A percentile compares a stretch with the other conserved stretches of the same genome.
Evolutionary conservation across 441 rosid species (phyloP).

Genomic region (Eruca vesicaria): DNA sequence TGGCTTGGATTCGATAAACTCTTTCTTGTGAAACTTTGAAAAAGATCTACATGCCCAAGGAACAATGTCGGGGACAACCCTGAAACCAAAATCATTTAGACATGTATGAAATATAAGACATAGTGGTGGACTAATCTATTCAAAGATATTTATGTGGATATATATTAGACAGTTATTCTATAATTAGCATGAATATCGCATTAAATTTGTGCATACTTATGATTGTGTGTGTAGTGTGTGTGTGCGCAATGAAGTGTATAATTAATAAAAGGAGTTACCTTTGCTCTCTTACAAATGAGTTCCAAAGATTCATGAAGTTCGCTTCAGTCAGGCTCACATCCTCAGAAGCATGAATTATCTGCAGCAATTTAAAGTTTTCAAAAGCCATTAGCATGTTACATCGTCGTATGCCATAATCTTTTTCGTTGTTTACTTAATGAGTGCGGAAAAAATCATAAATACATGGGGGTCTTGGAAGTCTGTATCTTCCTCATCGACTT

Average conservation of each 20-base stretch:
- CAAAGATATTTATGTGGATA: neutral
- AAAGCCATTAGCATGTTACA: constrained; percentile 15
- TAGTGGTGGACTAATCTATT: neutral
- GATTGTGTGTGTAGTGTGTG: neutral
- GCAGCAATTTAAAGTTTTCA: constrained; percentile 26
- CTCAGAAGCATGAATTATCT: constrained; percentile 95
- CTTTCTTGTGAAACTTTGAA: constrained; percentile 63
- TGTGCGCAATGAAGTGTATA: neutral
- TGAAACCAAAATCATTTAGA: constrained; percentile 31
- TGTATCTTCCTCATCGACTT: constrained; percentile 85
- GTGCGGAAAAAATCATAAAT: constrained; percentile 20
- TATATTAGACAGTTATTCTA: neutral
- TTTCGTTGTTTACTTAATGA: neutral
- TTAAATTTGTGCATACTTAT: neutral
- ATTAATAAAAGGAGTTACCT: neutral
- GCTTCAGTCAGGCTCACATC: constrained; percentile 88
- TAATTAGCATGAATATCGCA: neutral
- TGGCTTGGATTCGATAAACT: constrained; percentile 55
- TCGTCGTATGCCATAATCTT: neutral
- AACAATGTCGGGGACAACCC: constrained; percentile 86
- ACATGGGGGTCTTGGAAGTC: constrained; percentile 90
- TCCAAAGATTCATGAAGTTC: constrained; percentile 64
- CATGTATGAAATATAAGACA: neutral
- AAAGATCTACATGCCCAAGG: constrained; percentile 98
- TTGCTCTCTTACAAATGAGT: neutral